Conservation (phyloP, 352 stramenopile genomes). For the Phytophthora agathidicida region DNA sequence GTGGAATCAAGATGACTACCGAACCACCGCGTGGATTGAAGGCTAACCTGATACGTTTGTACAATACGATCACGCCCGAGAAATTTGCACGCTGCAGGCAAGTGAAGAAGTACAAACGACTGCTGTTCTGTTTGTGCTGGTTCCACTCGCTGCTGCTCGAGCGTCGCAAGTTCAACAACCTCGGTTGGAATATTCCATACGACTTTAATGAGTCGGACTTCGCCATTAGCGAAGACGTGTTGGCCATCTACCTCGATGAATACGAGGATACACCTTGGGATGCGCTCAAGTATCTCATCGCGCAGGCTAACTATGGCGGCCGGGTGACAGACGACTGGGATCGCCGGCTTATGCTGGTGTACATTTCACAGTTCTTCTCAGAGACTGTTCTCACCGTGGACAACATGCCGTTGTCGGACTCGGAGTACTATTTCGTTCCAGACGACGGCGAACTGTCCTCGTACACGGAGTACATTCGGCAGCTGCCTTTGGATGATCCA, state of each 20-base stretch:
- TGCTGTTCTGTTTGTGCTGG: constrained; percentile 96
- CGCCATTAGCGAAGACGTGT: constrained; percentile 95
- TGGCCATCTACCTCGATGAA: constrained; percentile 95
- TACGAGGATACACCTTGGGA: constrained; percentile 94
- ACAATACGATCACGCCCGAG: constrained; percentile 92
- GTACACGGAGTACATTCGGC: constrained; percentile 93
- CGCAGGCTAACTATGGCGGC: constrained; percentile 96
- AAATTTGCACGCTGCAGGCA: constrained; percentile 88
- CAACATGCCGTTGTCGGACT: constrained; percentile 89
- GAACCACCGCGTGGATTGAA: constrained; percentile 93
- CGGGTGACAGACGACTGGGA: constrained; percentile 97
- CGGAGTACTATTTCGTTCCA: constrained; percentile 94
- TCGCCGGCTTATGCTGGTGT: constrained; percentile 94
- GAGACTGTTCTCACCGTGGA: constrained; percentile 87
- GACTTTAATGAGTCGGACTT: constrained; percentile 98
- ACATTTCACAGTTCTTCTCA: constrained; percentile 96
- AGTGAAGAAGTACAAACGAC: constrained; percentile 90
- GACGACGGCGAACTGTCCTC: constrained; percentile 88
- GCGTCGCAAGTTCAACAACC: constrained; percentile 95
- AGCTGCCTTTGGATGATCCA: constrained; percentile 90
- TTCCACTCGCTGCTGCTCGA: constrained; percentile 96
- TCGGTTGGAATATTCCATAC: constrained; percentile 98
- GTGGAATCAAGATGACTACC: constrained; percentile 97
- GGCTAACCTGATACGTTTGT: constrained; percentile 93
- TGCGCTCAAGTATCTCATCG: constrained; percentile 96